These are phyloP conservation scores for Ulota crispa DNA, from an alignment of 225 moss, liverwort and hornwort genomes.

Conservation along the genomic window DNA sequence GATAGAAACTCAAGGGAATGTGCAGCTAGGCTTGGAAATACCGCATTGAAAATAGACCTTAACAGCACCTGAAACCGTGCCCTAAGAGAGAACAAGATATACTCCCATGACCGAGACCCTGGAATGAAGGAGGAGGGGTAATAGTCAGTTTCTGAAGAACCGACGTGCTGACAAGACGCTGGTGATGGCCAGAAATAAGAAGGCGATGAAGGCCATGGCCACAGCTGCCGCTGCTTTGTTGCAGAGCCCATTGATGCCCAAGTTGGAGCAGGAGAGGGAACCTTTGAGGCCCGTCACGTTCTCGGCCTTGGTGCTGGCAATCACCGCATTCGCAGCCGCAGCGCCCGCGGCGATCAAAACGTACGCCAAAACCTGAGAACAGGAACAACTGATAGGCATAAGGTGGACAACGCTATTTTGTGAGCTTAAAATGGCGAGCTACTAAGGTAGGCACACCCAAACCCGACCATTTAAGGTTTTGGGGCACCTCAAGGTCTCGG, in stretches of 20 bases:
- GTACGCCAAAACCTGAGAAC: conserved; percentile 36
- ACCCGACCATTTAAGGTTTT: no score
- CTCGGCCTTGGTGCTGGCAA: not conserved
- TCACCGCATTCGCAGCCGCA: conserved; percentile 21
- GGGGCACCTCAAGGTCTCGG: no score
- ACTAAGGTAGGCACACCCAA: no score
- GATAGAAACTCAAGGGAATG: not conserved
- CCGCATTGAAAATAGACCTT: not conserved
- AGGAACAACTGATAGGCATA: no score
- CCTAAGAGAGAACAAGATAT: not conserved
- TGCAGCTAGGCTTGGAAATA: not conserved
- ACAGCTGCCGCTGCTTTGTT: conserved; percentile 24
- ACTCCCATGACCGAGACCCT: not conserved
- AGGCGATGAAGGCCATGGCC: conserved; percentile 20
- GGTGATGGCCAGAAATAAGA: conserved; percentile 37
- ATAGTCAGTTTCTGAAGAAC: conserved; percentile 15
- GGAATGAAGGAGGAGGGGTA: not conserved
- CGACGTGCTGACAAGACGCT: conserved; percentile 27
- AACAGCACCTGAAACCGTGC: not conserved
- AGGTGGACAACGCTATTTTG: no score
- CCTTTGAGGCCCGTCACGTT: not conserved
- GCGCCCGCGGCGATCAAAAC: conserved; percentile 30
- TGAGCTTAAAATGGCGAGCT: no score
- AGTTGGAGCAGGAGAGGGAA: not conserved
- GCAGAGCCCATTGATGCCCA: conserved; percentile 25